Evolutionary conservation across 2,329 filamentous ascomycete genomes (phyloP).

Genomic region (Coleophoma cylindrospora): DNA sequence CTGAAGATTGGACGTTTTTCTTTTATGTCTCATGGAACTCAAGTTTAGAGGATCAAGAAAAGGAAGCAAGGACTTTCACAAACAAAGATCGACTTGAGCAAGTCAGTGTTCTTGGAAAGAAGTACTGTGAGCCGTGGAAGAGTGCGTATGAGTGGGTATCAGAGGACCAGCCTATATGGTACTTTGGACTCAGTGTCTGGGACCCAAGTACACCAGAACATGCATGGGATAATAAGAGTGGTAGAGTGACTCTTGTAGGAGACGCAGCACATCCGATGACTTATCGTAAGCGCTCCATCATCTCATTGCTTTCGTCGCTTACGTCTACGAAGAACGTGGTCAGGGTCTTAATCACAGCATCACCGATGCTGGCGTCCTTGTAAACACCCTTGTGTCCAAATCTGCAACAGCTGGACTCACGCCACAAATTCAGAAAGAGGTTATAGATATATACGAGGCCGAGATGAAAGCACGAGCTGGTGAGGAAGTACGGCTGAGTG

Average conservation of each 20-base stretch:
- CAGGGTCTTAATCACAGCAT: conserved; percentile 44
- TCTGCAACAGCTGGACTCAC: neutral
- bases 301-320: no score
- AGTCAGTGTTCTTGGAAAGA: conserved; percentile 31
- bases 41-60: conserved; percentile 33
- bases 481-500: conserved; percentile 36
- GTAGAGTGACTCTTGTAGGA: conserved; percentile 26
- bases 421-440: conserved; percentile 11
- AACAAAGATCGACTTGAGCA: conserved; percentile 32
- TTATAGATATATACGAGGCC: conserved; percentile 34
- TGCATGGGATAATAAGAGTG: conserved; percentile 25
- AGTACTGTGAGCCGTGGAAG: conserved; percentile 38
- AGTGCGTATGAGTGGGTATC: conserved; percentile 30
- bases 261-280: conserved; percentile 32
- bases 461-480: conserved; percentile 39
- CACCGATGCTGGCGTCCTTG: conserved; percentile 35
- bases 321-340: conserved; percentile 35
- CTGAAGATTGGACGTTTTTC: conserved; percentile 38
- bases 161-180: conserved; percentile 25
- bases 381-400: conserved; percentile 8
- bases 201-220: conserved; percentile 25
- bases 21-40: conserved; percentile 42
- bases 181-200: conserved; percentile 24
- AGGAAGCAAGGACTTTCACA: conserved; percentile 26
- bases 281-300: conserved; percentile 20